Base-by-base conservation (phyloP, 2,329 filamentous ascomycete species). In the Fusarium beomiforme region DNA sequence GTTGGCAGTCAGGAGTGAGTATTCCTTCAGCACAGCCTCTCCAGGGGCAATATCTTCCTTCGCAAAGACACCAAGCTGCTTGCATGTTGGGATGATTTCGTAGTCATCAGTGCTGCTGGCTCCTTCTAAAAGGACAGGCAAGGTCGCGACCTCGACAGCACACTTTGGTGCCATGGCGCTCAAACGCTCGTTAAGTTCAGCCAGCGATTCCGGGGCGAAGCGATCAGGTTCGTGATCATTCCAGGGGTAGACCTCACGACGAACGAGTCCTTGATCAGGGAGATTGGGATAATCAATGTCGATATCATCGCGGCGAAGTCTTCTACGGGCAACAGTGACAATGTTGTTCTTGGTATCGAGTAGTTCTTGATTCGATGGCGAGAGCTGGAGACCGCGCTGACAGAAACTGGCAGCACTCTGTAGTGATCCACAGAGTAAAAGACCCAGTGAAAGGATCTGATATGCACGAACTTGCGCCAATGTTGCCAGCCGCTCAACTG, bases 1-100 rank as follows among this genome's bases (percentile, higher is more conserved):
- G 74, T 95, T 96, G 47, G 93, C 95, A 4, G 95, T 97, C 42
- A 99, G 84, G 11, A 97, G 87, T 12, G 94, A 96, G 67, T 92
- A 93, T 78, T 99, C 96, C 50, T 89, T 85, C 33, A 99, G 86
- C 4, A 98, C 90, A 9, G 87, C 85, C 78, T 97, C 92, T 13
- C 92, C 93, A 0, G 94, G 89, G 1, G 85, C 82, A 39, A 98
- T 93, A 71, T 97, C 91, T 70, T 93, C 88, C 74, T 90, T 93
- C 11, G 95, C 95, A 79, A 98, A 98, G 6, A 99, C 87, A 8
- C 96, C 96, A 1, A 99, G 87, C 80, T 99, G 96, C 66, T 88
- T 87, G 73, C 90, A 91, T 8, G 88, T 91, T 12, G 85, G 83
- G 19, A 86, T 86, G 42, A 83, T 83, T n/a, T 85, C 83, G 71